Evolutionary conservation across 106 monocot genomes (phyloP).

Genomic region (Hemerocallis citrina): DNA sequence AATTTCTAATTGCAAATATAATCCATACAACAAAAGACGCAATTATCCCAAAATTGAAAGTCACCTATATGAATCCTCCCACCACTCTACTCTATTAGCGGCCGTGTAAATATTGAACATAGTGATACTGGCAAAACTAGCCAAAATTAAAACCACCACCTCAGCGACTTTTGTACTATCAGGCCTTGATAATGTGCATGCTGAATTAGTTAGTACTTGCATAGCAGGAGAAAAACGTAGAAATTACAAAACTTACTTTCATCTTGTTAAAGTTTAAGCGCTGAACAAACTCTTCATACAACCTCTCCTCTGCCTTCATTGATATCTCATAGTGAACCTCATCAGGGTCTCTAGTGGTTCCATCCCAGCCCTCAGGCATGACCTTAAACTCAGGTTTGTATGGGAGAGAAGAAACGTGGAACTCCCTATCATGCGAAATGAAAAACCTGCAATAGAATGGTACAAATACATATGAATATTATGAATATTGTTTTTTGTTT

Average conservation of each 20-base stretch:
- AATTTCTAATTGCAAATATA: too few relatives aligned
- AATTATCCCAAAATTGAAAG: too few relatives aligned
- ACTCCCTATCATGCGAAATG: conserved; percentile 79
- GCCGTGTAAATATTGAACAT: too few relatives aligned
- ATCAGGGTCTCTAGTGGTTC: conserved; percentile 70
- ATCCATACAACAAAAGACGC: too few relatives aligned
- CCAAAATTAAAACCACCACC: too few relatives aligned
- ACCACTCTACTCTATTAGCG: too few relatives aligned
- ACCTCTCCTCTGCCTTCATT: conserved; percentile 71
- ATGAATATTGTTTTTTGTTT: too few relatives aligned
- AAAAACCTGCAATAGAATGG: conserved; percentile 55
- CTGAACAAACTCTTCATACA: conserved; percentile 83
- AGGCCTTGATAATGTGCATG: too few relatives aligned
- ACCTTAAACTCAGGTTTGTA: conserved; percentile 91
- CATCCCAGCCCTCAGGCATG: conserved; percentile 95
- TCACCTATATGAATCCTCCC: too few relatives aligned
- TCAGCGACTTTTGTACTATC: too few relatives aligned
- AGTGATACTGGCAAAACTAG: too few relatives aligned
- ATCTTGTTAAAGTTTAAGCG: conserved; percentile 76
- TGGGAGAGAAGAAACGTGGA: conserved; percentile 79
- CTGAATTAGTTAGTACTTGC: background rate
- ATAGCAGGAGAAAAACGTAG: background rate
- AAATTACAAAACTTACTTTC: conserved; percentile 33
- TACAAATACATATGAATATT: too few relatives aligned
- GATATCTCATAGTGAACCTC: conserved; percentile 91